Conservation (phyloP, 768 basidiomycete species). For the Heimioporus sp. region DNA sequence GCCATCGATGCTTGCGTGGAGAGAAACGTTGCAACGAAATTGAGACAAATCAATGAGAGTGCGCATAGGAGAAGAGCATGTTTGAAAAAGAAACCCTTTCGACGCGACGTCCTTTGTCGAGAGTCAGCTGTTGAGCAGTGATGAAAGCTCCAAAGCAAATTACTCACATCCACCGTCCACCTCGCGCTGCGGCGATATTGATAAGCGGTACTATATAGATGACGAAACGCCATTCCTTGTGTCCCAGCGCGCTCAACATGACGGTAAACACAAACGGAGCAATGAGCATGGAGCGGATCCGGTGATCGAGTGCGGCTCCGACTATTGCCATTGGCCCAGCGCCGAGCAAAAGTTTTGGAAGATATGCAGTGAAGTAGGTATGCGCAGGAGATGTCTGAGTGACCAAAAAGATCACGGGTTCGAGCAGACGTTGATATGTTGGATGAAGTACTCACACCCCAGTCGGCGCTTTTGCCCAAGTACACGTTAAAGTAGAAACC, state of each 20-base stretch:
- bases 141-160: background rate
- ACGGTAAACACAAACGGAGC: conserved; percentile 54
- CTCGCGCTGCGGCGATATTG: conserved; percentile 77
- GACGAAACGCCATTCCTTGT: conserved; percentile 99
- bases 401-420: background rate
- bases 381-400: conserved; percentile 65
- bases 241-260: conserved; percentile 73
- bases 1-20: conserved; percentile 55
- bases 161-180: conserved; percentile 62
- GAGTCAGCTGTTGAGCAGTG: background rate
- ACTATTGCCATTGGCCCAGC: conserved; percentile 60
- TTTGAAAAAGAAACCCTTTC: conserved; percentile 48
- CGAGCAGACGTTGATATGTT: conserved; percentile 1
- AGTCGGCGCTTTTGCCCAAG: conserved; percentile 82
- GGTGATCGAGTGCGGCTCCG: conserved; percentile 46
- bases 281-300: conserved; percentile 49
- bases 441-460: conserved; percentile 69
- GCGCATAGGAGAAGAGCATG: conserved; percentile 46
- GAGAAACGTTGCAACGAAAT: conserved; percentile 51
- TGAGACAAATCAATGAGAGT: conserved; percentile 48
- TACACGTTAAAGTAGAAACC: conserved; percentile 83
- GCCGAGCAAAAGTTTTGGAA: conserved; percentile 77
- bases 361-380: conserved; percentile 61
- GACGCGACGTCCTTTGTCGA: conserved; percentile 40
- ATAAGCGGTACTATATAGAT: conserved; percentile 81